Evolutionary conservation across 768 basidiomycete genomes (phyloP).

Genomic region (Macrocybe gigantea): DNA sequence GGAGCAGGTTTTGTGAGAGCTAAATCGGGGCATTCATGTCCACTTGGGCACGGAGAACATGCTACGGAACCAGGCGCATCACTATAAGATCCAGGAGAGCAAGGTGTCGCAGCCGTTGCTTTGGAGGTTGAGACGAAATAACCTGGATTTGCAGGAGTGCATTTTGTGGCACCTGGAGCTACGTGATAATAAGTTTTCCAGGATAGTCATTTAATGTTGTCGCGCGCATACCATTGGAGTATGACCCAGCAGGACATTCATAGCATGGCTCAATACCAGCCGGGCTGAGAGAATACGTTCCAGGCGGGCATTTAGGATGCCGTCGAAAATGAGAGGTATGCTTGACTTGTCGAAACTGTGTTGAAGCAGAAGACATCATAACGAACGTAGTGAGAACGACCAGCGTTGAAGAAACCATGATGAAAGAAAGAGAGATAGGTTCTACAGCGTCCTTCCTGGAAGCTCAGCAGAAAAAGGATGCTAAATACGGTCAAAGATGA

Average conservation of each 20-base stretch:
- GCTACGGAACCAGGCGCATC: constrained; percentile 3
- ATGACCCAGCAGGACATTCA: constrained; percentile 2
- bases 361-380: background rate
- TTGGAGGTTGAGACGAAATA: constrained; percentile 7
- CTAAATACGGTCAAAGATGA: too few species aligned
- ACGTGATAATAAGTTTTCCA: background rate
- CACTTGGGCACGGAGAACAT: constrained; percentile 12
- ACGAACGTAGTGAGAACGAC: background rate
- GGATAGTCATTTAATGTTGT: background rate
- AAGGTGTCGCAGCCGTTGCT: constrained; percentile 11
- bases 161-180: constrained; percentile 11
- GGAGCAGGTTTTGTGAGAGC: constrained; percentile 13
- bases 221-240: background rate
- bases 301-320: constrained; percentile 4
- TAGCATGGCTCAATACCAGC: constrained; percentile 5
- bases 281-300: constrained; percentile 4
- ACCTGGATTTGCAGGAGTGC: constrained; percentile 12
- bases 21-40: constrained; percentile 15
- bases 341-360: background rate
- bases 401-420: background rate
- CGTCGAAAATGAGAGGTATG: background rate
- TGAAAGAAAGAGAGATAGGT: background rate
- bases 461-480: too few species aligned
- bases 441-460: too few species aligned
- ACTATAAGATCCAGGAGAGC: constrained; percentile 12